Evolutionary conservation across 2,329 filamentous ascomycete genomes (phyloP).

Genomic region (Cadophora sp.): DNA sequence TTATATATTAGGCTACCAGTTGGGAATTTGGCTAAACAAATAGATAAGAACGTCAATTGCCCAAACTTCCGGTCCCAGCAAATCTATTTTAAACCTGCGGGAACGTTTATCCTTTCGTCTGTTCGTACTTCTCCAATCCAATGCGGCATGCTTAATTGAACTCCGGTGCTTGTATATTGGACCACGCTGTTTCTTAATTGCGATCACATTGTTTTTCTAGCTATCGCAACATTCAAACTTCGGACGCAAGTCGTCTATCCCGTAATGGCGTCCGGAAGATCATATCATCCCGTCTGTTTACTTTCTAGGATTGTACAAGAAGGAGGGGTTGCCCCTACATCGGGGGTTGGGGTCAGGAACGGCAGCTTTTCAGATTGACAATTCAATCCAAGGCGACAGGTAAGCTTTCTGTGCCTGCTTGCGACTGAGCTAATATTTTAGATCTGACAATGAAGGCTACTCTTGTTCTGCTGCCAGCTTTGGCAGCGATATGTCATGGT

Average conservation of each 20-base stretch:
- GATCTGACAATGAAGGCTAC: constrained; percentile 24
- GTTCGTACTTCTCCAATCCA: constrained; percentile 25
- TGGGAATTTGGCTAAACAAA: constrained; percentile 36
- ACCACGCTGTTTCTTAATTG: constrained; percentile 25
- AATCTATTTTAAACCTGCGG: constrained; percentile 33
- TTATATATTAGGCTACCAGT: constrained; percentile 30
- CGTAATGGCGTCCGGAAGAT: constrained; percentile 29
- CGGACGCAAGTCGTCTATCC: constrained; percentile 6
- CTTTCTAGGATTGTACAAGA: constrained; percentile 29
- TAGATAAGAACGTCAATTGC: constrained; percentile 28
- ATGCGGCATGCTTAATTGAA: constrained; percentile 26
- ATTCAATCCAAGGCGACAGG: not conserved
- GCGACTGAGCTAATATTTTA: constrained; percentile 6
- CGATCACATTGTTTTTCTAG: constrained; percentile 10
- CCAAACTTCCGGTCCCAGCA: constrained; percentile 21
- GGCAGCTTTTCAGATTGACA: constrained; percentile 5
- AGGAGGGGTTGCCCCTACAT: constrained; percentile 22
- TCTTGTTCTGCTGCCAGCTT: constrained; percentile 24
- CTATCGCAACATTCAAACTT: constrained; percentile 14
- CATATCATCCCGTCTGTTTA: constrained; percentile 20
- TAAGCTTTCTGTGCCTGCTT: not conserved
- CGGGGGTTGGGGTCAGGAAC: constrained; percentile 9
- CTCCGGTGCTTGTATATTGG: constrained; percentile 20
- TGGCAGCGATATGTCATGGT: constrained; percentile 25
- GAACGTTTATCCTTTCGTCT: constrained; percentile 23